Base-by-base conservation (phyloP, 768 basidiomycete genomes). In the Kwoniella sp. region DNA sequence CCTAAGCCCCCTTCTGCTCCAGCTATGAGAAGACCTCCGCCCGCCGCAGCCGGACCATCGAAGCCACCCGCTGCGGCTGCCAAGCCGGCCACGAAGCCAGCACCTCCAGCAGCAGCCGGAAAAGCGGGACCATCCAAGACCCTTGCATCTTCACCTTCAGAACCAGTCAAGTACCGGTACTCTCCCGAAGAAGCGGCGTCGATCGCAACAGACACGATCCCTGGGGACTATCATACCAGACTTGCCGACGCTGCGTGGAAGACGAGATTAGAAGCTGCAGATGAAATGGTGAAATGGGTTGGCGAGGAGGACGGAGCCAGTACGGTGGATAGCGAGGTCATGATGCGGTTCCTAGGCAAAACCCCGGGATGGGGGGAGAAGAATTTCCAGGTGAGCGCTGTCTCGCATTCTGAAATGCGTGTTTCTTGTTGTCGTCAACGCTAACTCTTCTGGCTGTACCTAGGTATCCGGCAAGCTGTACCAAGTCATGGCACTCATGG, bases 361-460 rank as follows among this genome's bases (percentile, higher is more conserved):
- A 92, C 91, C 47, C 84, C 83, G 69, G 93, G 94, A 1, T 97
- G 93, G 93, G 86, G 85, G n/a, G 96, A 99, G 83, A 98, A 96
- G 84, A 99, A 98, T 75, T 99, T 99, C 71, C 95, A 99, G 83
- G 94, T 90, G 65, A 61, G 81, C 71, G 20, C 4, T 5, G 7
- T 47, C 4, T 41, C 7, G 4, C n/a, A 5, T 34, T 4, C 30
- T 50, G n/a, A n/a, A n/a, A n/a, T n/a, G n/a, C n/a, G n/a, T n/a
- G n/a, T n/a, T n/a, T n/a, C n/a, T n/a, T n/a, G n/a, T n/a, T n/a
- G n/a, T n/a, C 13, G 34, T 37, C 13, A 37, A 5, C 7, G 34
- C 34, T 37, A 7, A 13, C 7, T 37, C 34, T 13, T 37, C 38
- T 2, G 15, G 34, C 22, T 56, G 7, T 9, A 5, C 17, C n/a